Percentiles rank a stretch among this genome's conserved stretches.
Evolutionary conservation across 805 yeast species (phyloP).

Genomic region (Candida cerambycidarum): DNA sequence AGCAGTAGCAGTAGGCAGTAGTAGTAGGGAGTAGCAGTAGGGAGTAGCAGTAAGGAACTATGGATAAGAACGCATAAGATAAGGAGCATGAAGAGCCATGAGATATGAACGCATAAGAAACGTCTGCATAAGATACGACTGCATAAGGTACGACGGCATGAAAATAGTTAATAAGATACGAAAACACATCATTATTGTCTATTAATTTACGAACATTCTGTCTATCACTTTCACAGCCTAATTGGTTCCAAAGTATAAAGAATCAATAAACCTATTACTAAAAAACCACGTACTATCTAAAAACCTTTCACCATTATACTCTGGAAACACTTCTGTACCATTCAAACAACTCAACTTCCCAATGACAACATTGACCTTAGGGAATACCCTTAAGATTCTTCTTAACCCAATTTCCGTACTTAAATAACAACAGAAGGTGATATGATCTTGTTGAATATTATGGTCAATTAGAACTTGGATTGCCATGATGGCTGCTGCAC

Average conservation of each 20-base stretch:
- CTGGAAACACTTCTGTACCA: slow-evolving; percentile 15
- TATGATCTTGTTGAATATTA: slow-evolving; percentile 58
- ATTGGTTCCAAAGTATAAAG: slow-evolving; percentile 71
- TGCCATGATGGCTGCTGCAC: slow-evolving; percentile 95
- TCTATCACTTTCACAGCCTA: no score
- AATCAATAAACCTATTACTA: slow-evolving; percentile 68
- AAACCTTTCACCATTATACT: slow-evolving; percentile 39
- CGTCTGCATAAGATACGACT: no score
- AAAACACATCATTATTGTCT: no score
- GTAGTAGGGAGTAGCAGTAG: no score
- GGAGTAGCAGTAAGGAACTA: no score
- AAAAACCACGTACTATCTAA: slow-evolving; percentile 58
- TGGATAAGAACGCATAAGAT: no score
- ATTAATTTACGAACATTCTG: no score
- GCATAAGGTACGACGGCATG: no score
- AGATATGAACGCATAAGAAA: no score
- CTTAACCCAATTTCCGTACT: slow-evolving; percentile 79
- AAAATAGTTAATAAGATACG: no score
- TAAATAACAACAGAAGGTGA: slow-evolving; percentile 66
- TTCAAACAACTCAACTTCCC: slow-evolving; percentile 58
- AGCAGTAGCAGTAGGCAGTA: no score
- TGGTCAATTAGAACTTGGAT: slow-evolving; percentile 84
- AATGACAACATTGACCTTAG: slow-evolving; percentile 63
- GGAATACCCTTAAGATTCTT: slow-evolving; percentile 73
- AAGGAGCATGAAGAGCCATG: no score